Base-by-base conservation (phyloP, 2,329 filamentous ascomycete species). In the Verticillium longisporum region DNA sequence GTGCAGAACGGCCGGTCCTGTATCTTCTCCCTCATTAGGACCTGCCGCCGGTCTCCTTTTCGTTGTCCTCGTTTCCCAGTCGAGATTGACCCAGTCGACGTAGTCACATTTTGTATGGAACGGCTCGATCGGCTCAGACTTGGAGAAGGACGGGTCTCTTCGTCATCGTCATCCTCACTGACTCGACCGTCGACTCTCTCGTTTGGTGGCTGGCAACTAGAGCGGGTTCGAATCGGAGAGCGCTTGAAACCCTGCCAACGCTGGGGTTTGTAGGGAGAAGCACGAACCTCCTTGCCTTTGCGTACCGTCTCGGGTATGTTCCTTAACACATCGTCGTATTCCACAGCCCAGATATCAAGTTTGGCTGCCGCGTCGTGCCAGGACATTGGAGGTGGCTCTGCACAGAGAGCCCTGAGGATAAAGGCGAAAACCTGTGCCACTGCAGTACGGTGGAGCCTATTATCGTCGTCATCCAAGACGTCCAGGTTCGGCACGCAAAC, bases 381-480 rank as follows among this genome's bases (percentile, higher is more conserved):
- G 1, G 65, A 63, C 60, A 61, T 14, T 6, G 66, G 62, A 1
- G 70, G 72, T n/a, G 69, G 70, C n/a, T 54, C 45, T 6, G 66
- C 62, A 57, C 62, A 64, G 55, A 75, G 63, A 36, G 73, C 72
- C 61, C 71, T 68, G 59, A 77, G 64, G 21, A 73, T 61, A 34
- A 78, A 77, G 54, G 74, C 71, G 57, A 78, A 74, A 32, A 75
- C 71, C 62, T 76, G 72, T 1, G 71, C 71, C 56, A 74, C 70
- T 26, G 75, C 73, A n/a, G n/a, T n/a, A n/a, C n/a, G n/a, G n/a
- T n/a, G n/a, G n/a, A n/a, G n/a, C n/a, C n/a, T n/a, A n/a, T 61
- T 67, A 32, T 73, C 66, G 60, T 77, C 67, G 13, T 74, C 66
- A 14, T 72, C 68, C 6, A 69, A 7, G 2, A 76, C 70, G 37